These are phyloP conservation scores for Rubia yunnanensis DNA, from an alignment of 257 asterid species.

Conservation along the genomic window DNA sequence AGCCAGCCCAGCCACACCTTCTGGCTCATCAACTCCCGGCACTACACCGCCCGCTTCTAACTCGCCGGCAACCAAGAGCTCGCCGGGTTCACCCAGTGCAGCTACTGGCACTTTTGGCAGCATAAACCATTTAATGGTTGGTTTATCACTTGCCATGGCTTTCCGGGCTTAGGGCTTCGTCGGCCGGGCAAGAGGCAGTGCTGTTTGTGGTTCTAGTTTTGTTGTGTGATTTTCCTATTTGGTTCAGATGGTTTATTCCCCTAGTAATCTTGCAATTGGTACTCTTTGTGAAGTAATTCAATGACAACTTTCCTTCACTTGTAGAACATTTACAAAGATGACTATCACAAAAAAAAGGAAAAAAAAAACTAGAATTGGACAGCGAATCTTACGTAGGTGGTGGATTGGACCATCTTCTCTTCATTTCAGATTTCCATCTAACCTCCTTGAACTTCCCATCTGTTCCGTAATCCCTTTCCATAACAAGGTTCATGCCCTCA, in stretches of 20 bases:
- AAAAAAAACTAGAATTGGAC: background rate
- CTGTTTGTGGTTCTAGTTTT: conserved; percentile 12
- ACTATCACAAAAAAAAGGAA: background rate
- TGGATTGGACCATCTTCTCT: conserved; percentile 91
- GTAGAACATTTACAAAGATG: conserved; percentile 1
- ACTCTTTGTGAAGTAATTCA: background rate
- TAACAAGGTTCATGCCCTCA: conserved; percentile 86
- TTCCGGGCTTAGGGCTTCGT: conserved; percentile 17
- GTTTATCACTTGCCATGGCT: conserved; percentile 29
- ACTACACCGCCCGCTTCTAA: conserved; percentile 11
- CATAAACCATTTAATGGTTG: conserved; percentile 22
- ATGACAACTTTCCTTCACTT: background rate
- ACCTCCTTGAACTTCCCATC: conserved; percentile 96
- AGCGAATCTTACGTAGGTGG: conserved; percentile 52
- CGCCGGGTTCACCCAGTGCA: conserved; percentile 19
- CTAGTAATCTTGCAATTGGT: conserved; percentile 9
- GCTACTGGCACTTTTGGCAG: conserved; percentile 25
- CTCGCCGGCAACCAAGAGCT: conserved; percentile 7
- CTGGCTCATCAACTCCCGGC: conserved; percentile 9
- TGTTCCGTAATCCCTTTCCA: conserved; percentile 92
- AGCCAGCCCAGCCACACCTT: conserved; percentile 18
- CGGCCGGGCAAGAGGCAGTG: conserved; percentile 78
- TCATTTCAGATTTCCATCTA: conserved; percentile 83
- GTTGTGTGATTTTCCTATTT: background rate
- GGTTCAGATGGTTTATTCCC: background rate